phyloP scores from a whole-genome alignment of 495 filamentous ascomycete genomes.

The Haplographium delicatum region DNA sequence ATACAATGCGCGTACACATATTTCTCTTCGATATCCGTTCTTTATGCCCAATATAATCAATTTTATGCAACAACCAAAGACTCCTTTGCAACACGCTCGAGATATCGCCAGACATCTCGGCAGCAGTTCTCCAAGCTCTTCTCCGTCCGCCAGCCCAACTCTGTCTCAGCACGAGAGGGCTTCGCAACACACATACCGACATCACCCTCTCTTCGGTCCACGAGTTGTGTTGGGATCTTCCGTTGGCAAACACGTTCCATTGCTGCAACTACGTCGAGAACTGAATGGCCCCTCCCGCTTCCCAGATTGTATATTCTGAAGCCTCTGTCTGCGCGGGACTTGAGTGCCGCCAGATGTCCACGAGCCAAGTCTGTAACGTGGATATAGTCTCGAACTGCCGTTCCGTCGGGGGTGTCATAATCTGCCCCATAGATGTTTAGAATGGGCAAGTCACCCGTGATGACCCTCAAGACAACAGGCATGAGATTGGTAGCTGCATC shows the following conservation, averaged over 20 bases:
- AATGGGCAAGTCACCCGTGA: conserved; percentile 47
- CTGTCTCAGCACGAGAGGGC: conserved; percentile 1
- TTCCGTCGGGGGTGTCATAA: conserved; percentile 63
- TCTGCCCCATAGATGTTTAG: conserved; percentile 59
- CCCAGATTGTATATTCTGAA: conserved; percentile 18
- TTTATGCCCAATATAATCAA: too few relatives aligned
- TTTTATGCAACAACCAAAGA: too few relatives aligned
- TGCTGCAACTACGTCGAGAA: conserved; percentile 15
- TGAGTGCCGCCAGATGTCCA: conserved; percentile 57
- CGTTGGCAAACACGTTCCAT: conserved; percentile 9
- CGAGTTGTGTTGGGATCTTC: conserved; percentile 13
- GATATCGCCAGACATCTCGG: conserved; percentile 15
- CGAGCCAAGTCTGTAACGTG: conserved; percentile 58
- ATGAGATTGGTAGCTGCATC: conserved; percentile 58
- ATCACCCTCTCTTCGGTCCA: conserved; percentile 11
- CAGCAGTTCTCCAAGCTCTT: conserved; percentile 10
- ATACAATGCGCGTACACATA: too few relatives aligned
- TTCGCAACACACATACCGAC: conserved; percentile 16
- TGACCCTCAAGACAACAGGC: conserved; percentile 54
- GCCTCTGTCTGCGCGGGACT: conserved; percentile 7
- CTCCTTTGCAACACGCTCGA: conserved; percentile 9
- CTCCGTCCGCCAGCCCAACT: conserved; percentile 18
- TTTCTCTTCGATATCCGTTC: too few relatives aligned
- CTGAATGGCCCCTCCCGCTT: conserved; percentile 11
- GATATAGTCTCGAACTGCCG: conserved; percentile 71